Conservation (phyloP, 1,284 basidiomycete genomes). For the Naganishia sp. region DNA sequence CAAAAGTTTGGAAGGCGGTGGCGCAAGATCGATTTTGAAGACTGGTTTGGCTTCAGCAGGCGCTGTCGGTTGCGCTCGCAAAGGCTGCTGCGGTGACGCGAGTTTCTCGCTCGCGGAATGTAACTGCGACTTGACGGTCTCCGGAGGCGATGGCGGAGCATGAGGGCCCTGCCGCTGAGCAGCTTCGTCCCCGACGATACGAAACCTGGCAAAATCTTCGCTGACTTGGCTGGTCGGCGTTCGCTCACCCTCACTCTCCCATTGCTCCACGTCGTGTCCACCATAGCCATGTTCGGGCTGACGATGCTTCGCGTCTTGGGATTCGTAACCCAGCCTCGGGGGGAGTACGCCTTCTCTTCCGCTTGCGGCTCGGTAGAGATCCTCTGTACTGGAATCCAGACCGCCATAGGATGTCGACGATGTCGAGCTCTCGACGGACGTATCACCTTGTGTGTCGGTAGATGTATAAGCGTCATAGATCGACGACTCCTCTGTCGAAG, state of each 20-base stretch:
- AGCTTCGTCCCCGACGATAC: constrained; percentile 19
- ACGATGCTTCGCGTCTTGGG: background rate
- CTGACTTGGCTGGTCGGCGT: constrained; percentile 42
- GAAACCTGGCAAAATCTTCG: constrained; percentile 18
- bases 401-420: constrained; percentile 56
- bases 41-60: constrained; percentile 1
- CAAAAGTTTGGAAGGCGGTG: constrained; percentile 20
- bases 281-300: constrained; percentile 5
- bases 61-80: constrained; percentile 1
- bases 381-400: constrained; percentile 16
- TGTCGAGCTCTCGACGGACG: constrained; percentile 37
- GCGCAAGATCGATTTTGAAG: constrained; percentile 8
- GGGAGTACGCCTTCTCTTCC: background rate
- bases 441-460: constrained; percentile 55
- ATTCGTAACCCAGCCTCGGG: background rate
- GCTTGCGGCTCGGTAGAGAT: background rate
- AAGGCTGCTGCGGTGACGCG: background rate
- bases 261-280: constrained; percentile 34
- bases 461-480: constrained; percentile 77
- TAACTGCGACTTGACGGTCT: constrained; percentile 17
- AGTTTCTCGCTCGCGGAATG: constrained; percentile 16
- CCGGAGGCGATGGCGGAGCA: constrained; percentile 28
- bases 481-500: constrained; percentile 71
- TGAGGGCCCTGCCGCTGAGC: constrained; percentile 21
- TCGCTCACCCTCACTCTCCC: constrained; percentile 73